These are phyloP conservation scores for Globisporangium nagaii DNA, from an alignment of 352 stramenopile genomes.

Conservation along the genomic window DNA sequence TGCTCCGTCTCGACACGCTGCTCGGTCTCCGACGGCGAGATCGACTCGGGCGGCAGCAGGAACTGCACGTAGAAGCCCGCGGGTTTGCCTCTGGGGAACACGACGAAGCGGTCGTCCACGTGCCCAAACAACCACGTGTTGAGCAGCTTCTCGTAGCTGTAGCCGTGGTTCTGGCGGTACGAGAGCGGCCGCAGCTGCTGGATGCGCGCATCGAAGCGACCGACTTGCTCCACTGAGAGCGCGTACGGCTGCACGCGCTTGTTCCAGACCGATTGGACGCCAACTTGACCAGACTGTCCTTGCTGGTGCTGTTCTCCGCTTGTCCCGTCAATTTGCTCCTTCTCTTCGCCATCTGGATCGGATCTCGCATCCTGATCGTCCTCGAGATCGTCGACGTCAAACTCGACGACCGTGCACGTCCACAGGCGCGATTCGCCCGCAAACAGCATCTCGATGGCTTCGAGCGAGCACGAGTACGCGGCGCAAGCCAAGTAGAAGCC, in stretches of 20 bases:
- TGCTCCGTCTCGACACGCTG: slow-evolving; percentile 12
- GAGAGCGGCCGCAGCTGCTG: slow-evolving; percentile 4
- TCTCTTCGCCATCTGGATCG: slow-evolving; percentile 31
- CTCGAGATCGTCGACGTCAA: slow-evolving; percentile 52
- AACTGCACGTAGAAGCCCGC: slow-evolving; percentile 58
- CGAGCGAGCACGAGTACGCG: slow-evolving; percentile 22
- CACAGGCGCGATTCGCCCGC: slow-evolving; percentile 6
- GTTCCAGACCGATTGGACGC: slow-evolving; percentile 5
- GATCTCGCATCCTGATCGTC: background rate
- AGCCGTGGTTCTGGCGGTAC: background rate
- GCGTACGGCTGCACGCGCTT: slow-evolving; percentile 11
- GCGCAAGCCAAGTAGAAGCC: slow-evolving; percentile 21
- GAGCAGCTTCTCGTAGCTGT: slow-evolving; percentile 20
- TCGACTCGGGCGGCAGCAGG: slow-evolving; percentile 23
- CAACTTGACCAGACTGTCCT: background rate
- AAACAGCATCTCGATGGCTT: slow-evolving; percentile 15
- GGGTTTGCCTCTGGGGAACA: slow-evolving; percentile 42
- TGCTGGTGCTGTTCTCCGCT: background rate
- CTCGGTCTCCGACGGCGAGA: slow-evolving; percentile 1
- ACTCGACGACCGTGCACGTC: slow-evolving; percentile 37
- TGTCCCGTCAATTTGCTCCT: slow-evolving; percentile 2
- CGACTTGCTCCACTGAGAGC: slow-evolving; percentile 13
- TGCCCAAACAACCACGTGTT: slow-evolving; percentile 33
- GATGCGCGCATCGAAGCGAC: slow-evolving; percentile 14
- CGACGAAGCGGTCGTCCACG: slow-evolving; percentile 34